These are phyloP conservation scores for Cryptococcus amylolentus DNA, from an alignment of 1,284 basidiomycete species.

Conservation along the genomic window DNA sequence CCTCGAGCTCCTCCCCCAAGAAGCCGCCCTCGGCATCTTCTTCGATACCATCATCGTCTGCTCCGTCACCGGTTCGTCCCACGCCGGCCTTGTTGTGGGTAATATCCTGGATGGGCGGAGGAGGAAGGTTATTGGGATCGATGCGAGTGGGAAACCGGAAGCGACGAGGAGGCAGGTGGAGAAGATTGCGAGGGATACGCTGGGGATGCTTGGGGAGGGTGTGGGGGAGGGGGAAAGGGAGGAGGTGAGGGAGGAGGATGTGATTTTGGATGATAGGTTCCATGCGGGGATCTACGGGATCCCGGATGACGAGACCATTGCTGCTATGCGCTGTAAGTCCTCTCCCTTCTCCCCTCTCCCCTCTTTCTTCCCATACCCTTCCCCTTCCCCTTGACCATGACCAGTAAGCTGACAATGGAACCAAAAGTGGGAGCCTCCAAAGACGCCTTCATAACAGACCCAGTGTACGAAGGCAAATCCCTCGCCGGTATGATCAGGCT, in stretches of 20 bases:
- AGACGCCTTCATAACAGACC: conserved; percentile 37
- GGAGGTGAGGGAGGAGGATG: conserved; percentile 27
- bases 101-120: conserved; percentile 31
- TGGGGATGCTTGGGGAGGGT: conserved; percentile 17
- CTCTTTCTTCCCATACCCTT: neutral
- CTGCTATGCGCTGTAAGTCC: conserved; percentile 31
- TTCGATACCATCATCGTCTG: conserved; percentile 40
- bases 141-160: conserved; percentile 33
- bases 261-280: conserved; percentile 34
- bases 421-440: conserved; percentile 21
- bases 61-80: conserved; percentile 34
- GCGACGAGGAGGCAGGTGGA: conserved; percentile 27
- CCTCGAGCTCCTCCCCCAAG: conserved; percentile 35
- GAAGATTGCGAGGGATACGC: conserved; percentile 30
- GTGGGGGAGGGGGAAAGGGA: conserved; percentile 2
- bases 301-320: conserved; percentile 29
- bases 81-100: conserved; percentile 35
- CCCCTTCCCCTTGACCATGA: too few relatives aligned
- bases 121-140: conserved; percentile 37
- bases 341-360: neutral
- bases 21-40: conserved; percentile 27
- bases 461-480: conserved; percentile 38
- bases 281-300: conserved; percentile 37
- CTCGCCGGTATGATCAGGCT: conserved; percentile 38
- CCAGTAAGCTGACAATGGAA: neutral